Evolutionary conservation across 2,329 filamentous ascomycete genomes (phyloP), one percentile per base, ranked within the genome.

Genomic region (Chaetoscypha palmicola): DNA sequence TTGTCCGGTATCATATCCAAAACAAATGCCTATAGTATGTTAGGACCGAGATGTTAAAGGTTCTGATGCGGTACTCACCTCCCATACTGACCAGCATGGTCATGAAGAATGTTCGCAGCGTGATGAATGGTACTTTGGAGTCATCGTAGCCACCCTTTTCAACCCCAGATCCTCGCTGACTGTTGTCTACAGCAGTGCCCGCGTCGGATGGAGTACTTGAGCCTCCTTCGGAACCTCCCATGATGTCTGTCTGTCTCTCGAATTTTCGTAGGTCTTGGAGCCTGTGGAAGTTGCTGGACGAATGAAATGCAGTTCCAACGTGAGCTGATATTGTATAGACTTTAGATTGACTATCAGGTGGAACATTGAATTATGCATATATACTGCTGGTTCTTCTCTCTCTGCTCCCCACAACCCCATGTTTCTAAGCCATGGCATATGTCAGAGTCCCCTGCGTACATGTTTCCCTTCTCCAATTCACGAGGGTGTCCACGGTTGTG

Each of bases 1-100:
- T 66, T 84, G 85, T 55, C 83, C 83, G 24, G 81, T 84, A 58
- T 88, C 83, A 64, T 86, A 88, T 33, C 83, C 83, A 66, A 59
- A 59, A 44, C 58, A 51, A 32, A 55, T 50, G 63, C 76, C 80
- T 57, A 7, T 10, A 5, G 14, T 9, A 34, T 5, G 10, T 31
- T 9, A 31, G 28, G 11, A 4, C 16, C 3, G 12, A 10, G 28
- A 31, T 4, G 9, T 10, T 4, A 16, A 5, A 34, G 17, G 32
- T 10, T 16, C 3, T 34, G 16, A n/a, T 34, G 19, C 7, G 7
- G 32, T 19, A 34, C 32, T 16, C 3, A 34, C 32, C 32, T 16
- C 32, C 32, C 32, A 19, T 8, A 19, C 32, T 34, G 32, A 19
- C 32, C n/a, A 34, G 17, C 17, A 34, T 34, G 16, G 32, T 19